These are phyloP conservation scores for Nannochloropsis granulata DNA, from an alignment of 108 stramenopile species.

Conservation along the genomic window DNA sequence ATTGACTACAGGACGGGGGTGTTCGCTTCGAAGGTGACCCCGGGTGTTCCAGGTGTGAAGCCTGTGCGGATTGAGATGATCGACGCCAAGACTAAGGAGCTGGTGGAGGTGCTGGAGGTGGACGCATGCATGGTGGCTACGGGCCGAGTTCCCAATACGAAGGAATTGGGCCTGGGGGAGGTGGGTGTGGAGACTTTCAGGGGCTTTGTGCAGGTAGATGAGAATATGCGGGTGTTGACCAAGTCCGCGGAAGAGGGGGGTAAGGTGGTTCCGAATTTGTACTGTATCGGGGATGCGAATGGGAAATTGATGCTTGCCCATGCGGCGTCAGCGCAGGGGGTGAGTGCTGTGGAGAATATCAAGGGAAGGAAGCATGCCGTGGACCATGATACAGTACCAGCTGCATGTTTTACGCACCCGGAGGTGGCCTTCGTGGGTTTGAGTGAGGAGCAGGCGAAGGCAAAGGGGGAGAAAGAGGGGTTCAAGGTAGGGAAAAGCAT, in stretches of 20 bases:
- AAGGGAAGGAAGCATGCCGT: conserved; percentile 66
- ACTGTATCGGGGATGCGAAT: conserved; percentile 98
- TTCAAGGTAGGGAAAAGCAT: conserved; percentile 83
- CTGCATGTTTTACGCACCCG: conserved; percentile 96
- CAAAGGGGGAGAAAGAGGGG: conserved; percentile 75
- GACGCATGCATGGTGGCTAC: conserved; percentile 97
- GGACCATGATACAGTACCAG: conserved; percentile 82
- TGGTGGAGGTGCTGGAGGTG: conserved; percentile 88
- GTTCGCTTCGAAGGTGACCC: conserved; percentile 53
- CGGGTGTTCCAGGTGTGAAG: conserved; percentile 84
- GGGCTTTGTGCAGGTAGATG: conserved; percentile 75
- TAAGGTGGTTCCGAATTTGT: conserved; percentile 68
- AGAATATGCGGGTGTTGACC: conserved; percentile 85
- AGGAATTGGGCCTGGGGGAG: conserved; percentile 72
- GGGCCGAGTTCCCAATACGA: conserved; percentile 89
- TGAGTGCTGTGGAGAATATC: conserved; percentile 92
- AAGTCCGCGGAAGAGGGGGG: conserved; percentile 45
- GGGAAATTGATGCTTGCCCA: conserved; percentile 98
- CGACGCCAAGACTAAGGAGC: conserved; percentile 95
- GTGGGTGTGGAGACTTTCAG: conserved; percentile 70
- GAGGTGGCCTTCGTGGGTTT: conserved; percentile 95
- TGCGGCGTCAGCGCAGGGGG: conserved; percentile 91
- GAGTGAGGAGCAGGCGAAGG: conserved; percentile 83
- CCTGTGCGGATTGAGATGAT: conserved; percentile 97
- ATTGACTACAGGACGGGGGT: conserved; percentile 78